Percentiles rank a stretch among this genome's conserved stretches.
Conservation (phyloP, 139 green algal genomes). For the Asterochloris sp. region DNA sequence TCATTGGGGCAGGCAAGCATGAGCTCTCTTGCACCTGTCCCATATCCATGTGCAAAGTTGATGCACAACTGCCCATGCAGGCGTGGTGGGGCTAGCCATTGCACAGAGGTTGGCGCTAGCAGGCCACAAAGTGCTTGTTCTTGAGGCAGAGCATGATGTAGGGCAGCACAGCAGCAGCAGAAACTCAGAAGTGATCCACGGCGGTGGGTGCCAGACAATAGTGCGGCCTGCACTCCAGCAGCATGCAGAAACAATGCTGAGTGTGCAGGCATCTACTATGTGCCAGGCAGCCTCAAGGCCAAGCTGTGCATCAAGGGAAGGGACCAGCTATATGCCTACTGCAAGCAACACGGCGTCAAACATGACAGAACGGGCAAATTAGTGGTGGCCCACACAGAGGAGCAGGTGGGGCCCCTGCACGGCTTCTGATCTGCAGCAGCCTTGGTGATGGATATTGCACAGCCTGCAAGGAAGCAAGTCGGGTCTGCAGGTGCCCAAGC, state of each 20-base stretch:
- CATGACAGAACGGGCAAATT: conserved; percentile 71
- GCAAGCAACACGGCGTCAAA: conserved; percentile 40
- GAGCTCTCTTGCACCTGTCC: background rate
- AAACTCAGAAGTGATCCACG: conserved; percentile 52
- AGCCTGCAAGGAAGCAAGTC: conserved; percentile 14
- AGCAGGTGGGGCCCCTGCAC: conserved; percentile 19
- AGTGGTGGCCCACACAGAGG: conserved; percentile 61
- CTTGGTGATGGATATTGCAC: no score
- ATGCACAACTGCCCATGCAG: conserved; percentile 30
- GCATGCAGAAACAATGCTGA: background rate
- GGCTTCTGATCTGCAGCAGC: background rate
- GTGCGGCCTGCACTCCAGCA: background rate
- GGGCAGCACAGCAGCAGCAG: conserved; percentile 67
- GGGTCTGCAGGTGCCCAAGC: conserved; percentile 12
- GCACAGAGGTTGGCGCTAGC: conserved; percentile 49
- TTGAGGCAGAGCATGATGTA: conserved; percentile 51
- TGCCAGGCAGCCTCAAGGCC: conserved; percentile 70
- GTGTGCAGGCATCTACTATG: conserved; percentile 81
- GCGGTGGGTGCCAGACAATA: conserved; percentile 1
- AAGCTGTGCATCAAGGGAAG: conserved; percentile 72
- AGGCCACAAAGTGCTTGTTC: conserved; percentile 58
- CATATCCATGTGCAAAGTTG: no score
- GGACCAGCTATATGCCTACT: conserved; percentile 54
- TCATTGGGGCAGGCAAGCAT: conserved; percentile 13
- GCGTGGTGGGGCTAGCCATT: conserved; percentile 75